These are phyloP conservation scores for Carallia pectinifolia DNA, from an alignment of 345 rosid genomes.

Conservation along the genomic window DNA sequence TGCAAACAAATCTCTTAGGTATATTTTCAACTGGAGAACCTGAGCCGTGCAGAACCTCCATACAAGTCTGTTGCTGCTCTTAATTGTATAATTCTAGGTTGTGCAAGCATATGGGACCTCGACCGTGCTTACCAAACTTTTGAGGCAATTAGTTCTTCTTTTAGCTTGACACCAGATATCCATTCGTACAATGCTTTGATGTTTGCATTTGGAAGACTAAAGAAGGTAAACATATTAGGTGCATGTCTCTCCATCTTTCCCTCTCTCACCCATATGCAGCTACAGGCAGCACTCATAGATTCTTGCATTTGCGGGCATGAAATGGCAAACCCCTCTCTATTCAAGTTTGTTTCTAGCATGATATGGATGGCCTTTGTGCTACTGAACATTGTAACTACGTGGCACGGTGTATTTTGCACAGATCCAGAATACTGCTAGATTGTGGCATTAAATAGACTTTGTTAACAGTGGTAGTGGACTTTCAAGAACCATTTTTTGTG, in stretches of 20 bases:
- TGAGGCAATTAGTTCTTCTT: constrained; percentile 72
- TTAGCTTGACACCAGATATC: constrained; percentile 74
- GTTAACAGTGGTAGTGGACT: too few species aligned
- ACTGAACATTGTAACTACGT: too few species aligned
- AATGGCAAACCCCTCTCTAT: too few species aligned
- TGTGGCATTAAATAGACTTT: too few species aligned
- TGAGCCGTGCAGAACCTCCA: constrained; percentile 66
- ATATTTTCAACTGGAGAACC: constrained; percentile 79
- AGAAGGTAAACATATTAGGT: constrained; percentile 55
- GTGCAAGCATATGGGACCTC: constrained; percentile 93
- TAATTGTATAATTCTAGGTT: constrained; percentile 87
- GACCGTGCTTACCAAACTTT: constrained; percentile 97
- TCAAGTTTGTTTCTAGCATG: not conserved
- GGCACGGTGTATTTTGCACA: too few species aligned
- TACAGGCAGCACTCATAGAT: not conserved
- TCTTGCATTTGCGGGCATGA: too few species aligned
- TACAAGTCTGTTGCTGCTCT: constrained; percentile 92
- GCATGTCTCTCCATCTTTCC: constrained; percentile 5
- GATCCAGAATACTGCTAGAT: too few species aligned
- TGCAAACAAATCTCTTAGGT: constrained; percentile 45
- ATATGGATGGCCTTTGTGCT: not conserved
- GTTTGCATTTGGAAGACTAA: constrained; percentile 80
- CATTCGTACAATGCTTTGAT: constrained; percentile 84
- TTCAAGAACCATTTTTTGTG: too few species aligned
- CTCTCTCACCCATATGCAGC: not conserved